Percentiles rank a stretch among this genome's conserved stretches.
These are phyloP conservation scores for Trichoderma koningiopsis DNA, from an alignment of 2,329 filamentous ascomycete genomes.

Conservation along the genomic window DNA sequence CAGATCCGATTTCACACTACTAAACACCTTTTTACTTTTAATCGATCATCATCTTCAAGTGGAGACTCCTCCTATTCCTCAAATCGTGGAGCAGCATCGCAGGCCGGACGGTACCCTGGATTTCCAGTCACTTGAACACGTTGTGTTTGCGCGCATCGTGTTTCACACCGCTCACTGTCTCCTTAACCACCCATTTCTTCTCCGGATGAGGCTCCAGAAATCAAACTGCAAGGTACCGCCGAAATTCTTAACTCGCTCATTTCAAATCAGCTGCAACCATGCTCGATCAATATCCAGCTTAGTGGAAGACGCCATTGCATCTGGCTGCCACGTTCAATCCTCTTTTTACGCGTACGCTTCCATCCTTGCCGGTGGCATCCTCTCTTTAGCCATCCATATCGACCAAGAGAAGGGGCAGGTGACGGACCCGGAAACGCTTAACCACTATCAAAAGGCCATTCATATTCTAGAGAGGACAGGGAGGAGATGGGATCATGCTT, in stretches of 20 bases:
- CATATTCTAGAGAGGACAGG: conserved; percentile 13
- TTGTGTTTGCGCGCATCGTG: conserved; percentile 17
- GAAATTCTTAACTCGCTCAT: conserved; percentile 11
- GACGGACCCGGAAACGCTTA: conserved; percentile 4
- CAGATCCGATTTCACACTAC: conserved; percentile 19
- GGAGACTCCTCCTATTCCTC: conserved; percentile 7
- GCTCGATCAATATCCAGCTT: conserved; percentile 19
- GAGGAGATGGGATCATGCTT: conserved; percentile 23
- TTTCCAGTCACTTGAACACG: conserved; percentile 21
- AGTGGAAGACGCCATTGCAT: conserved; percentile 17
- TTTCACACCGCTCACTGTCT: conserved; percentile 20
- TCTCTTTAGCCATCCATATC: conserved; percentile 19
- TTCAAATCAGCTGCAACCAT: conserved; percentile 10
- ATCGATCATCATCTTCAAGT: conserved; percentile 23
- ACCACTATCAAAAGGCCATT: conserved; percentile 16
- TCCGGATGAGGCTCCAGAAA: conserved; percentile 19
- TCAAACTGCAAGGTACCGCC: conserved; percentile 15
- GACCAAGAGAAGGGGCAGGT: conserved; percentile 22
- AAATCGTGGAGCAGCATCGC: conserved; percentile 16
- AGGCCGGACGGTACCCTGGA: conserved; percentile 13
- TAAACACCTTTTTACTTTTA: conserved; percentile 17
- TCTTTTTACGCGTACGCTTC: conserved; percentile 19
- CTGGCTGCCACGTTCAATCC: conserved; percentile 20
- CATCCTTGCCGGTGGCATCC: conserved; percentile 19
- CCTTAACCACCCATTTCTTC: conserved; percentile 19